Evolutionary conservation across 257 asterid genomes (phyloP).

Genomic region (Primulina huaijiensis): DNA sequence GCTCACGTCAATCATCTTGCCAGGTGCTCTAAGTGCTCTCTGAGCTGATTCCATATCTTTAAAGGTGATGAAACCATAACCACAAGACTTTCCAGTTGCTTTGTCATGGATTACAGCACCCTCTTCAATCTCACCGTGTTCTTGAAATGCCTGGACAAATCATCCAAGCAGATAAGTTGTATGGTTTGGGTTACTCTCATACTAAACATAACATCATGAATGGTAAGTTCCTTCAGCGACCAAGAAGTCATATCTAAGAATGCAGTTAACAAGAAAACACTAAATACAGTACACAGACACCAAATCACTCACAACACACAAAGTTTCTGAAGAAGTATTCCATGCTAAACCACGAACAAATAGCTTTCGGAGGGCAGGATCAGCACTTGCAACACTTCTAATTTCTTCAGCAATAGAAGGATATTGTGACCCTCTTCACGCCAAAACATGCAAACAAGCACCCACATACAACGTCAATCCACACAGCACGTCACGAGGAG

Average conservation of each 20-base stretch:
- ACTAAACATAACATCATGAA: neutral
- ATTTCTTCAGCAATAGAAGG: slow-evolving; percentile 93
- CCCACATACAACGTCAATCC: slow-evolving; percentile 71
- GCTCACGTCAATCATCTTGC: slow-evolving; percentile 79
- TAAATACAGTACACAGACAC: slow-evolving; percentile 48
- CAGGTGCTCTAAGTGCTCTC: slow-evolving; percentile 63
- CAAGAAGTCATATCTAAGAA: slow-evolving; percentile 19
- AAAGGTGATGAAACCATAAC: slow-evolving; percentile 74
- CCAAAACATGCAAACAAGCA: slow-evolving; percentile 95
- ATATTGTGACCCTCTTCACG: slow-evolving; percentile 84
- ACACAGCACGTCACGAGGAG: slow-evolving; percentile 44
- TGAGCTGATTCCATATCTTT: slow-evolving; percentile 78
- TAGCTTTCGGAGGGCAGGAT: slow-evolving; percentile 97
- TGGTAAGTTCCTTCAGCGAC: slow-evolving; percentile 20
- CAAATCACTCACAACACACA: slow-evolving; percentile 94
- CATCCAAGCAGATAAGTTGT: slow-evolving; percentile 20
- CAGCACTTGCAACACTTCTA: slow-evolving; percentile 91
- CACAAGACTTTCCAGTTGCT: slow-evolving; percentile 68
- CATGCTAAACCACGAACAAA: slow-evolving; percentile 98
- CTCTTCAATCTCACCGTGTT: slow-evolving; percentile 85
- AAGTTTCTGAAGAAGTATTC: slow-evolving; percentile 87
- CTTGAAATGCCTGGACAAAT: slow-evolving; percentile 63
- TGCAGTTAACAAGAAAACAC: slow-evolving; percentile 34
- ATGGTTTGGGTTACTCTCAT: slow-evolving; percentile 9
- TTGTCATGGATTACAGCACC: slow-evolving; percentile 76